Base-by-base conservation (phyloP, 2,329 filamentous ascomycete genomes). In the Aspergillus sp. region DNA sequence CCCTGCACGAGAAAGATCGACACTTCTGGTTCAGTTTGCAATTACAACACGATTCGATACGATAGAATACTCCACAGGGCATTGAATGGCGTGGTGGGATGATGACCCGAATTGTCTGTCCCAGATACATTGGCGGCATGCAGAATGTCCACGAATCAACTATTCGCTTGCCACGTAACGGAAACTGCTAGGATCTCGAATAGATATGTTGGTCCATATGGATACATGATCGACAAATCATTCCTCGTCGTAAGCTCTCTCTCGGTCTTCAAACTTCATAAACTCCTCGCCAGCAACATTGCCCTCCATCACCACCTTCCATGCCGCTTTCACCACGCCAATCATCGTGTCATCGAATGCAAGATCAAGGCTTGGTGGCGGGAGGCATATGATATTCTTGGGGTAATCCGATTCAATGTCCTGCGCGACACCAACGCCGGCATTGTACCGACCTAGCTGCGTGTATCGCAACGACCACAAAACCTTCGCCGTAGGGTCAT, bases 251-350 rank as follows among this genome's bases (percentile, higher is more conserved):
- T 61, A 65, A 16, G 64, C 64, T 10, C 68, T 71, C 51, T 86
- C 79, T 15, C 85, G 72, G 38, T 91, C 82, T 30, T 80, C 73
- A 54, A 94, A 94, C 13, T 72, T 66, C 73, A 95, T 78, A 48
- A 91, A 95, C 27, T 72, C 55, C 12, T 64, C 62, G 12, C 66
- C 64, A 12, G 63, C 63, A 1, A 56, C 63, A 4, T 70, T 67
- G 1, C 64, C 60, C 7, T 70, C 73, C 43, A 74, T 64, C 3
- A 86, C 68, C 30, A 66, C 62, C 39, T 72, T 66, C 86, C 88
- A 96, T 5, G 78, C 75, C 7, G 71, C 58, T 38, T 74, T 74
- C 2, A 94, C 82, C 15, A 74, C 58, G 5, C 76, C 71, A 7
- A 95, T 59, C 2, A 77, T 63, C 0, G 62, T 52, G 45, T 95